Base-by-base conservation (phyloP, 192 early-diverging fungal species). In the Ramicandelaber brevisporus region DNA sequence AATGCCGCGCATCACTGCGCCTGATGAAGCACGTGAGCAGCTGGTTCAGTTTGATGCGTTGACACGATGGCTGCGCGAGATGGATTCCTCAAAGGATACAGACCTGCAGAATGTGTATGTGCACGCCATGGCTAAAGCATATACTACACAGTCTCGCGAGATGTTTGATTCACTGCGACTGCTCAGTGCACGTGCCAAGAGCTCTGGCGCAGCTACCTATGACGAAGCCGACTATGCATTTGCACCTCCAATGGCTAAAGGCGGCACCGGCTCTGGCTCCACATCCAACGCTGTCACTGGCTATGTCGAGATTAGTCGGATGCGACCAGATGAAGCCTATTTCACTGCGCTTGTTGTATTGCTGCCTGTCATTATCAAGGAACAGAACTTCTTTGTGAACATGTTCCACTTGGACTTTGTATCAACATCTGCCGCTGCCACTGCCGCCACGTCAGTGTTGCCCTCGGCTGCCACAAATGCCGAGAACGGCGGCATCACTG, bases 351-450 rank as follows among this genome's bases (percentile, higher is more conserved):
- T 55, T 22, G 44, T 45, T 1, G 50, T 40, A 21, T 50, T 85
- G 12, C 51, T 70, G 6, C 41, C 63, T 14, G 43, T 69, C 8
- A 66, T 90, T 7, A 58, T 79, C 6, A 53, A 76, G 2, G 87
- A 88, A 48, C 83, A 93, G 50, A 93, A 92, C 49, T 87, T 80
- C 38, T 62, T 90, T 26, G 63, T 67, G 10, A 84, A 90, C 35
- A 49, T 87, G 17, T 93, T 97, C 30, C 61, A 73, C 42, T 42
- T 65, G 53, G 39, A n/a, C n/a, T n/a, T n/a, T n/a, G n/a, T n/a
- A n/a, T n/a, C n/a, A n/a, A n/a, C n/a, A n/a, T n/a, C n/a, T n/a
- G n/a, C n/a, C n/a, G n/a, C n/a, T n/a, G n/a, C n/a, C n/a, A n/a
- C n/a, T n/a, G n/a, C n/a, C n/a, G n/a, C n/a, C n/a, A n/a, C n/a